Evolutionary conservation across 805 yeast genomes (phyloP), one percentile per base, ranked within the genome.

Genomic region (Tanozyma kutaoensis): DNA sequence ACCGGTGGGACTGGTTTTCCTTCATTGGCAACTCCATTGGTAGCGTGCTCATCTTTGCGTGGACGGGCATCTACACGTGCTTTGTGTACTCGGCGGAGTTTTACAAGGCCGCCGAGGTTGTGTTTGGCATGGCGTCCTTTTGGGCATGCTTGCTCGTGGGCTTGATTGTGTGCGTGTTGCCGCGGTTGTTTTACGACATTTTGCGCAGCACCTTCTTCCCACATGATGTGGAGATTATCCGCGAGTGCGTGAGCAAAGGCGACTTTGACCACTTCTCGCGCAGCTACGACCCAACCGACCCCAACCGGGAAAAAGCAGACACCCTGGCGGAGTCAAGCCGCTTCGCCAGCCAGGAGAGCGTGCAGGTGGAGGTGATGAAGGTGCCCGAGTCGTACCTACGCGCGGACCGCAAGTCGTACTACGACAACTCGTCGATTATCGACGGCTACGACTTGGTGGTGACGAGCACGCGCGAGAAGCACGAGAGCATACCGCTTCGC

Each of bases 61-160:
- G 93, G 93, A 72, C 86, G 2, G 88, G 88, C 36, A 60, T 77
- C 25, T 80, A 88, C 88, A 66, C 82, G 10, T 58, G 79, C 3
- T 45, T 69, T 1, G 17, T 46, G 43, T 25, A 77, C 31, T 63
- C 61, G 9, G 45, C 31, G 8, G 85, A 76, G 40, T 76, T 70
- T 38, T 79, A 72, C 48, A 71, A 72, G 40, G 68, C 76, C 16
- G 66, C 72, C 4, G 72, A 69, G 38, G 23, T 29, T 13, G 44
- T 75, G 26, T 76, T 72, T 45, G 81, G 80, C 1, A 47, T 69
- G 9, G 59, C 71, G 2, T 40, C 70, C 4, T 74, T 65, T 42
- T 79, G 93, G 93, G 74, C 73, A 4, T 68, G 76, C 37, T 51
- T 70, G 28, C 63, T 72, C 39, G 62, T 72, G 30, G 86, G 86